Evolutionary conservation across 2,329 filamentous ascomycete species (phyloP), one percentile per base, ranked within the genome.

Genomic region (Sordariomycetes sp.): DNA sequence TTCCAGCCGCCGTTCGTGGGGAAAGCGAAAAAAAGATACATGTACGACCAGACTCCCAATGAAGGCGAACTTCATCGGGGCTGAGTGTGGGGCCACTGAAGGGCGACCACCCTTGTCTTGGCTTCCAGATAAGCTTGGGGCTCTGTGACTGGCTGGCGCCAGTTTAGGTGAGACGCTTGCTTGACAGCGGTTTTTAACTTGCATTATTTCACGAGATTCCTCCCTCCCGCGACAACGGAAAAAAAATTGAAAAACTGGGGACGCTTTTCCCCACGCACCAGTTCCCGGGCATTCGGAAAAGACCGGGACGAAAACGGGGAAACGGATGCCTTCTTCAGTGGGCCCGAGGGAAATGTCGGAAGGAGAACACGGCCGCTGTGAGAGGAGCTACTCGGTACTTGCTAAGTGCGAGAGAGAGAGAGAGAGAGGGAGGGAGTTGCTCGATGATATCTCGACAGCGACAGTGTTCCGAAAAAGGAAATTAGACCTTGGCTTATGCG

Each of bases 151-250:
- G 55, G 55, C 43, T 50, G 55, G 34, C 7, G 22, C 6, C 7
- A 32, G 25, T 32, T 35, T 22, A 34, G 24, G 55, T 34, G 54
- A 55, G 54, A 28, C 12, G 37, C 20, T 8, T 7, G 28, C 28
- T 18, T 57, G 55, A 57, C 55, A 57, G 18, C 24, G 25, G 34
- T 32, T 57, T 57, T 57, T 18, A 8, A 57, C 55, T 51, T 37
- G 18, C 43, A 57, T 57, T 20, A 57, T 43, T 20, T 32, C 28
- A 32, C 28, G 28, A 32, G 54, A 48, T 56, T 56, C 12, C 24
- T 50, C 40, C 40, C 7, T n/a, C 16, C 16, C n/a, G 40, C 16
- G 14, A 7, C 18, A 3, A n/a, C 16, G 18, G 7, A 46, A n/a
- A 46, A n/a, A n/a, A 46, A 32, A 4, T 8, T 4, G 28, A 46